Conservation (phyloP, 805 yeast species). For the Suhomyces prunicola region DNA sequence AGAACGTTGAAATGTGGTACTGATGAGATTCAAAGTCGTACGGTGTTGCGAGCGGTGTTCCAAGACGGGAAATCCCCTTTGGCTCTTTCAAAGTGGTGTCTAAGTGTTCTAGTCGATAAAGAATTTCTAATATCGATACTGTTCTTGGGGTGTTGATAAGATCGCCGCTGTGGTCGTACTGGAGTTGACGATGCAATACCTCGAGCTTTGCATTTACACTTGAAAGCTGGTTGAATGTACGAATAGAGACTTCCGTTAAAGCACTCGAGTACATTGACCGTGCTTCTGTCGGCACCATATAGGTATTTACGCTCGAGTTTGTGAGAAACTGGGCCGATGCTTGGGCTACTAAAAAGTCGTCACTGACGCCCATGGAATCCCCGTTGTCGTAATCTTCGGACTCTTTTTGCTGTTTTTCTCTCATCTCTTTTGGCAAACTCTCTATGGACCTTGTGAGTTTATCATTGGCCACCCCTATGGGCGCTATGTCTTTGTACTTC, state of each 20-base stretch:
- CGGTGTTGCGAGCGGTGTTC: conserved; percentile 1
- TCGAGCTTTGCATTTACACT: conserved; percentile 42
- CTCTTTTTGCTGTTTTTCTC: not conserved
- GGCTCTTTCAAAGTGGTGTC: not conserved
- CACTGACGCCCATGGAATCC: not conserved
- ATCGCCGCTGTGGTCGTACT: conserved; percentile 34
- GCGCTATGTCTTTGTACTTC: conserved; percentile 32
- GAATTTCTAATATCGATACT: conserved; percentile 34
- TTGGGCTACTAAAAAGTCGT: conserved; percentile 31
- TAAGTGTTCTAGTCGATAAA: conserved; percentile 10
- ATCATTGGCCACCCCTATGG: conserved; percentile 36
- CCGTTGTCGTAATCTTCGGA: not conserved
- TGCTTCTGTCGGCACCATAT: conserved; percentile 33
- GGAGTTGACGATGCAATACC: conserved; percentile 44
- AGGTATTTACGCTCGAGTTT: conserved; percentile 34
- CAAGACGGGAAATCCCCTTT: not conserved
- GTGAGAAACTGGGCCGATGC: conserved; percentile 33
- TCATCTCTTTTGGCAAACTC: conserved; percentile 17
- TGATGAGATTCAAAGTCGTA: conserved; percentile 10
- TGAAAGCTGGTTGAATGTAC: conserved; percentile 41
- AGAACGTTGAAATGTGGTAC: conserved; percentile 20
- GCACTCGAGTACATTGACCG: conserved; percentile 33
- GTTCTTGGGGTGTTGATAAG: conserved; percentile 27
- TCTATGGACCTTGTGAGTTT: conserved; percentile 21
- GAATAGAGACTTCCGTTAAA: conserved; percentile 36